phyloP scores from a whole-genome alignment of 306 rosid genomes.

The Parietaria judaica region DNA sequence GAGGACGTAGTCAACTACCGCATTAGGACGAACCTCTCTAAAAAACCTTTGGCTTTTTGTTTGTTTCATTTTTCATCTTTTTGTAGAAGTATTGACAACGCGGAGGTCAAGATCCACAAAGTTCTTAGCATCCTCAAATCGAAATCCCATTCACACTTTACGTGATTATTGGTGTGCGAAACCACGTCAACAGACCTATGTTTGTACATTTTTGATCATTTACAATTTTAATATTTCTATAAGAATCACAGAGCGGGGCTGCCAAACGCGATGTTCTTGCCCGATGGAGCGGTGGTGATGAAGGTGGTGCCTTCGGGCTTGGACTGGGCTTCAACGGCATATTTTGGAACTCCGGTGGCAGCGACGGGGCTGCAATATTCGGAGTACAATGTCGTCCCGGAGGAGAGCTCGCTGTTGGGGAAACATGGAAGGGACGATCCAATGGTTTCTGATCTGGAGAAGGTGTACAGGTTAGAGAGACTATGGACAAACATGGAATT shows the following conservation, averaged over 20 bases:
- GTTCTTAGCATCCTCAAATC: too few species aligned
- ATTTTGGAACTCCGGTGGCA: constrained; percentile 9
- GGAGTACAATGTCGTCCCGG: constrained; percentile 26
- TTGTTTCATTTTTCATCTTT: too few species aligned
- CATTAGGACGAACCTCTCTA: too few species aligned
- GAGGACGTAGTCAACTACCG: too few species aligned
- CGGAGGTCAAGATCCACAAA: too few species aligned
- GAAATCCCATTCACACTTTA: too few species aligned
- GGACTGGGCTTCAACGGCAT: constrained; percentile 24
- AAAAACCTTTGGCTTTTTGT: too few species aligned
- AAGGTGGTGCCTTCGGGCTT: constrained; percentile 36
- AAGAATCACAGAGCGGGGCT: constrained; percentile 34
- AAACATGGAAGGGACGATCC: constrained; percentile 21
- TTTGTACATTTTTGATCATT: too few species aligned
- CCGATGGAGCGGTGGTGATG: constrained; percentile 21
- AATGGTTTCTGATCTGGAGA: constrained; percentile 20
- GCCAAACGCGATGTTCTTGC: constrained; percentile 26
- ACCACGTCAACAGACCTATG: too few species aligned
- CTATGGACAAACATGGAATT: constrained; percentile 16
- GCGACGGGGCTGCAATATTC: constrained; percentile 23
- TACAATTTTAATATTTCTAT: too few species aligned
- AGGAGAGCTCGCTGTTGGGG: constrained; percentile 23
- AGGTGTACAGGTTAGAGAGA: constrained; percentile 21
- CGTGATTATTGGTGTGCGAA: too few species aligned
- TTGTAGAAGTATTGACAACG: too few species aligned